Percentiles rank a stretch among this genome's conserved stretches.
These are phyloP conservation scores for Spinacia oleracea DNA, from an alignment of 179 eudicot species.

Conservation along the genomic window DNA sequence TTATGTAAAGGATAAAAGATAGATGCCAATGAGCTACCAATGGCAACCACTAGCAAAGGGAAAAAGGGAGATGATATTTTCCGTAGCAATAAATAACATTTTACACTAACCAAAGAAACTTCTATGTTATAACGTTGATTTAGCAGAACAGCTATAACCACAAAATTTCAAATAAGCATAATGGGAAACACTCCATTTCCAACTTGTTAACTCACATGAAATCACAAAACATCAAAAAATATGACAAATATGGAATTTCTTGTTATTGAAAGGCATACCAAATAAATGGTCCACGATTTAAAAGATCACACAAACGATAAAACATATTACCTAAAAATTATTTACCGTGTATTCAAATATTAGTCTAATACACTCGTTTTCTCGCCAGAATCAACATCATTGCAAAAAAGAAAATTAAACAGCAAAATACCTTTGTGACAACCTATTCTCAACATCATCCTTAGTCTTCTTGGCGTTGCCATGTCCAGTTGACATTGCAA, in stretches of 20 bases:
- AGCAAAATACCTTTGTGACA: no score
- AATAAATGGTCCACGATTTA: not conserved
- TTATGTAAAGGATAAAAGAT: not conserved
- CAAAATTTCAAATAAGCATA: not conserved
- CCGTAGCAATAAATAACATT: not conserved
- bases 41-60: no score
- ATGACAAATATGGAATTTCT: not conserved
- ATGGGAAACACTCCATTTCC: slow-evolving; percentile 6
- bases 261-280: not conserved
- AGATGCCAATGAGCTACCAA: not conserved
- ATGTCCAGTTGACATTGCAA: no score
- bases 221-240: not conserved
- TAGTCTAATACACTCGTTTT: no score
- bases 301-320: not conserved
- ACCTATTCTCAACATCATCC: no score
- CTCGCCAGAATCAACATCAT: no score
- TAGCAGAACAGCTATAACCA: not conserved
- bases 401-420: no score
- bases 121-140: not conserved
- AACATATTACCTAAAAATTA: not conserved
- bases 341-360: no score
- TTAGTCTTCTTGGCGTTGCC: no score
- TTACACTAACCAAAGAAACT: not conserved
- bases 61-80: not conserved
- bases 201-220: not conserved